Base-by-base conservation (phyloP, 2,329 filamentous ascomycete species). In the Talaromyces sp. region DNA sequence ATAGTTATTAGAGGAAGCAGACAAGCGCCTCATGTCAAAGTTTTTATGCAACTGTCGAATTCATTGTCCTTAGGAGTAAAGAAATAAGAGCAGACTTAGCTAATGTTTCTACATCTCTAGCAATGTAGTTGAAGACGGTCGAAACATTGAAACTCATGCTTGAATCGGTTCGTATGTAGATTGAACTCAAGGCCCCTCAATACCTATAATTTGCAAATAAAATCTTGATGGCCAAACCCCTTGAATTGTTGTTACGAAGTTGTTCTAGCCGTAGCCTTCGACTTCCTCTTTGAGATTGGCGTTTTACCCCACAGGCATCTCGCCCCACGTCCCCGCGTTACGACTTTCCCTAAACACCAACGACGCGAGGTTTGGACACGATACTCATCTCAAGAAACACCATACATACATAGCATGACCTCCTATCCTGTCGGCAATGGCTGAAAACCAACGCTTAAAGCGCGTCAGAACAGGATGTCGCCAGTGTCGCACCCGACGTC, bases 401-500 rank as follows among this genome's bases (percentile, higher is more conserved):
- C 14, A 38, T 3, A n/a, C 26, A 27, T 27, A 5, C 35, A 38
- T 38, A 14, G 8, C 14, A 14, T 38, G 35, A 38, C 14, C 11
- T 35, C 32, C 32, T 35, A 7, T 38, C 35, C 14, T 38, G 17
- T 38, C 35, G n/a, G 35, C 1, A 38, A 38, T 38, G 35, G 35
- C 8, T 13, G 35, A 38, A n/a, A 38, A 38, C 17, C 26, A 53
- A 21, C 59, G 63, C 43, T 60, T 64, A 9, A 68, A 62, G 6
- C 58, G 65, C 57, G 71, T 68, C 32, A 65, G 80, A 57, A 79
- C 79, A 1, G 79, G 80, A 14, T 82, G 79, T 67, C 70, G 81
- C 64, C 79, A 78, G 58, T 82, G 80, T 71, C 77, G 80, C 32
- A 71, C 77, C 32, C 77, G 80, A 54, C 70, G 80, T 53, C 74